Evolutionary conservation across 495 filamentous ascomycete species (phyloP).

Genomic region (Penicillium paxilli): DNA sequence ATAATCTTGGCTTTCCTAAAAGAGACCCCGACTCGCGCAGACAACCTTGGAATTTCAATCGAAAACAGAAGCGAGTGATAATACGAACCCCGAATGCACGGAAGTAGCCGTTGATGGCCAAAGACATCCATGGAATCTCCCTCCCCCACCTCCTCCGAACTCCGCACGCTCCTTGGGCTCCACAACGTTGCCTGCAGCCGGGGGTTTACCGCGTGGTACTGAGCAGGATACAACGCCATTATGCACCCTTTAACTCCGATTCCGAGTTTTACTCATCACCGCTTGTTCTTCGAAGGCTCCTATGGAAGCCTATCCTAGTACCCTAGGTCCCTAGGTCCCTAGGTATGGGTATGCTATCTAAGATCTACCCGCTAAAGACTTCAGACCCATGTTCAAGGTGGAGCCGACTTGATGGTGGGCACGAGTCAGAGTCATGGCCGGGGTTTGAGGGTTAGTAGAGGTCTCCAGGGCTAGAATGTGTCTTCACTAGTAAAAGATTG

Average conservation of each 20-base stretch:
- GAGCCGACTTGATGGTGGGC: slow-evolving; percentile 3
- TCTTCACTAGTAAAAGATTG: too few relatives aligned
- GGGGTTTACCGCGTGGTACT: neutral
- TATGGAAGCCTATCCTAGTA: neutral
- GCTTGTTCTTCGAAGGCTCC: neutral
- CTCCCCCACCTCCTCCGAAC: neutral
- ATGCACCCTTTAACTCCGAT: neutral
- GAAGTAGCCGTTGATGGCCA: neutral
- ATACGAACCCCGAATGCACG: neutral
- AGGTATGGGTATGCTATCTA: neutral
- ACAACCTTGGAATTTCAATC: too few relatives aligned
- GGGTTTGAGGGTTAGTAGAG: slow-evolving; percentile 1
- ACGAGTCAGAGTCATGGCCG: neutral
- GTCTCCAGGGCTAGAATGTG: neutral
- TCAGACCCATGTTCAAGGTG: neutral
- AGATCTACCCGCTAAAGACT: neutral
- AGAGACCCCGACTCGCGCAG: neutral
- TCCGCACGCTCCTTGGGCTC: neutral
- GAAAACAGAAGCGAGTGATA: neutral
- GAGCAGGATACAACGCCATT: neutral
- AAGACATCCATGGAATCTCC: too few relatives aligned
- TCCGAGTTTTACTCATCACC: neutral
- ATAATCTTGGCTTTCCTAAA: neutral
- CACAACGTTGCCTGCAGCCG: neutral
- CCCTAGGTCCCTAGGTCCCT: too few relatives aligned